These are phyloP conservation scores for Leptographium galeiforme DNA, from an alignment of 2,329 filamentous ascomycete species.

Conservation along the genomic window DNA sequence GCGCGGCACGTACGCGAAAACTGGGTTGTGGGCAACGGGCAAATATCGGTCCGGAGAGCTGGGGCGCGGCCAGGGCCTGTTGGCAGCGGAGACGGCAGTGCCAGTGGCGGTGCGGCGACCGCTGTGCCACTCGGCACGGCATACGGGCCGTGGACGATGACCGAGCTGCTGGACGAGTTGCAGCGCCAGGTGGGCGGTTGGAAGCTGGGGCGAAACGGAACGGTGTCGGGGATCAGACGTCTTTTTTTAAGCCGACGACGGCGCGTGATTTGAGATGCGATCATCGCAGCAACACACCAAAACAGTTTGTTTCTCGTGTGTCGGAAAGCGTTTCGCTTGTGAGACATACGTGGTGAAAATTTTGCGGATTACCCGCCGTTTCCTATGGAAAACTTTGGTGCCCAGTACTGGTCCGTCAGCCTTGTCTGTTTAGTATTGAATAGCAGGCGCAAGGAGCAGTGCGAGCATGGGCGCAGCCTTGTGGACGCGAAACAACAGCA, in stretches of 20 bases:
- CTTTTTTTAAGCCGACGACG: background rate
- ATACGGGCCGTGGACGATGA: constrained; percentile 17
- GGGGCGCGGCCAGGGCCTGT: background rate
- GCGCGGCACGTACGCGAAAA: constrained; percentile 29
- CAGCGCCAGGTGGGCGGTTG: constrained; percentile 13
- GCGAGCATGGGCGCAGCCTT: no score
- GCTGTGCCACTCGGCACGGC: constrained; percentile 9
- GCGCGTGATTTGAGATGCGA: background rate
- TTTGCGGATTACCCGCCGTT: no score
- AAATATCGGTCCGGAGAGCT: constrained; percentile 11
- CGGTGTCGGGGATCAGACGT: background rate
- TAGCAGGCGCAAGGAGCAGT: no score
- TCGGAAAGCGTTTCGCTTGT: no score
- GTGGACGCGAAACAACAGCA: no score
- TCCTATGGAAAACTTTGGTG: no score
- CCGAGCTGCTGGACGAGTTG: constrained; percentile 19
- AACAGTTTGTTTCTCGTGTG: no score
- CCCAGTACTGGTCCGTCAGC: no score
- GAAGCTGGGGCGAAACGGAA: background rate
- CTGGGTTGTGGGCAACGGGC: constrained; percentile 21
- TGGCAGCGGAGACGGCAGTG: background rate
- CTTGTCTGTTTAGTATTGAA: no score
- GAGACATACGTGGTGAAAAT: no score
- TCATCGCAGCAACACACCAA: no score
- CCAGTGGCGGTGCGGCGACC: background rate